Conservation (phyloP, 345 rosid genomes). For the Salix purpurea region DNA sequence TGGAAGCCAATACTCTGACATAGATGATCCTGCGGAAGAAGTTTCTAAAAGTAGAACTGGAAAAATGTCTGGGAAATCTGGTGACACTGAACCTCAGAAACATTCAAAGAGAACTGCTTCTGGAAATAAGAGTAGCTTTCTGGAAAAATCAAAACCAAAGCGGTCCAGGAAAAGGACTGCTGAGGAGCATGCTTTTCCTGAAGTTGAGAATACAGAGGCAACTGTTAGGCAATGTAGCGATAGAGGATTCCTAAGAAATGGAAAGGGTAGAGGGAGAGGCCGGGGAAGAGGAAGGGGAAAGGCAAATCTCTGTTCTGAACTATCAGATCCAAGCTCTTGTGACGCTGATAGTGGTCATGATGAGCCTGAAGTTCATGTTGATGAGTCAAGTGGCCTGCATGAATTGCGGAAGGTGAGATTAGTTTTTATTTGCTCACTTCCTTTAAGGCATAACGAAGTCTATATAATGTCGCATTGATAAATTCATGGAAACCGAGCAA, state of each 20-base stretch:
- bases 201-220: conserved; percentile 21
- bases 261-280: conserved; percentile 40
- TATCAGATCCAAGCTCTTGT: conserved; percentile 44
- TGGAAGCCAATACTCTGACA: conserved; percentile 41
- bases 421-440: not conserved
- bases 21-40: conserved; percentile 40
- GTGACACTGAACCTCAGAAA: conserved; percentile 27
- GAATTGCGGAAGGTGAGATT: conserved; percentile 62
- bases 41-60: conserved; percentile 39
- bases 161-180: conserved; percentile 29
- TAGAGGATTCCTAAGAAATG: conserved; percentile 25
- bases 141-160: conserved; percentile 34
- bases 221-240: conserved; percentile 6
- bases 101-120: conserved; percentile 23
- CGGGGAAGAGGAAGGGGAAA: conserved; percentile 38
- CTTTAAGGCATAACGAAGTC: not conserved
- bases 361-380: conserved; percentile 20
- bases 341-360: conserved; percentile 32
- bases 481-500: not conserved
- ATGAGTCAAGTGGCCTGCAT: conserved; percentile 28
- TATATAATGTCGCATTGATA: not conserved
- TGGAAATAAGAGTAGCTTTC: too few relatives aligned
- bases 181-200: conserved; percentile 23
- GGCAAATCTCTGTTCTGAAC: conserved; percentile 27
- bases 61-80: conserved; percentile 30